Conservation (phyloP, 2,329 filamentous ascomycete species). For the Fusarium citri region DNA sequence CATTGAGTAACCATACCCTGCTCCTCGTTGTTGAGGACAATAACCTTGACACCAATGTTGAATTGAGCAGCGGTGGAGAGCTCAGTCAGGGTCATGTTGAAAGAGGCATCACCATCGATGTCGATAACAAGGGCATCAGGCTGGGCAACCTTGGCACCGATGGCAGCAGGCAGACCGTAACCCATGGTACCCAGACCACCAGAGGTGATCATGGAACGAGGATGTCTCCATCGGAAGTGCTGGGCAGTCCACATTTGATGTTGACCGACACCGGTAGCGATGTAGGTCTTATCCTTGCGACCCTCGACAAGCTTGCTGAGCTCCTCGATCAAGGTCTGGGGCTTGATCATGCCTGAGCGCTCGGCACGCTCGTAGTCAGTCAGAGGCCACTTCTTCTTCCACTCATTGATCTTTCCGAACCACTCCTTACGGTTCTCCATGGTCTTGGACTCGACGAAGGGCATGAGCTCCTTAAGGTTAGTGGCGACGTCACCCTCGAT, state of each 20-base stretch:
- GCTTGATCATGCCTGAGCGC: conserved; percentile 86
- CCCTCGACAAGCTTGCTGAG: conserved; percentile 79
- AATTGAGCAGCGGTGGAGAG: conserved; percentile 94
- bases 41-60: conserved; percentile 95
- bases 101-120: conserved; percentile 98
- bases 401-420: conserved; percentile 89
- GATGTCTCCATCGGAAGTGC: conserved; percentile 94
- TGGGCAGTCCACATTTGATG: conserved; percentile 99
- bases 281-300: conserved; percentile 86
- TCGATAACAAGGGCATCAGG: conserved; percentile 88
- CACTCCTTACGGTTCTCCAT: conserved; percentile 80
- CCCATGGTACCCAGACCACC: conserved; percentile 92
- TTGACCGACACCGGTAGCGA: conserved; percentile 94
- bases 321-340: conserved; percentile 90
- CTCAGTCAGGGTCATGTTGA: conserved; percentile 98
- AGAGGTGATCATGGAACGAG: conserved; percentile 94
- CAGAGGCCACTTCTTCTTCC: conserved; percentile 93
- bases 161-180: conserved; percentile 91
- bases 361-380: conserved; percentile 82
- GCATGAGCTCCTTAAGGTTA: conserved; percentile 81
- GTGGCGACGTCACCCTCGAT: conserved; percentile 90
- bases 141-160: conserved; percentile 88
- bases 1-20: conserved; percentile 99
- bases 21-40: conserved; percentile 95
- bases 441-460: conserved; percentile 72